phyloP scores from a whole-genome alignment of 2,329 filamentous ascomycete genomes.

The Epicoccum nigrum region DNA sequence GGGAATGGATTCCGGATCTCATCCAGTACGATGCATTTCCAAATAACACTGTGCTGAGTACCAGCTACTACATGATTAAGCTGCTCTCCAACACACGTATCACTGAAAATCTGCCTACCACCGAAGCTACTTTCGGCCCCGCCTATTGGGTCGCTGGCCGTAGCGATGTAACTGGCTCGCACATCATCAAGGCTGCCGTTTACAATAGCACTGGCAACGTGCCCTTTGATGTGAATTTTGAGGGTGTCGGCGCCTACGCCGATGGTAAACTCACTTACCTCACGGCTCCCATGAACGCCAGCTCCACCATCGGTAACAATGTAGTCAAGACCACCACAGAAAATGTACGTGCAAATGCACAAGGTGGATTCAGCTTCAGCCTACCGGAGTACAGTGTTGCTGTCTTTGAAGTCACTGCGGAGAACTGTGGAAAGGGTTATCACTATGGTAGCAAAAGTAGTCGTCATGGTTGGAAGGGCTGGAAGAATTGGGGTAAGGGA shows the following conservation, averaged over 20 bases:
- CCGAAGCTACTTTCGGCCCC: neutral
- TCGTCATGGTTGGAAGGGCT: neutral
- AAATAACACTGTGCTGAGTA: neutral
- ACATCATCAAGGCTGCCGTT: neutral
- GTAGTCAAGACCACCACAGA: neutral
- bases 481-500: neutral
- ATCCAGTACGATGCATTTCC: neutral
- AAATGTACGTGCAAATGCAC: neutral
- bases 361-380: neutral
- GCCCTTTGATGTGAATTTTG: neutral
- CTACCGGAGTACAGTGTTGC: neutral
- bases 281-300: neutral
- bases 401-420: conserved; percentile 2
- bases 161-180: conserved; percentile 1
- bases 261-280: neutral
- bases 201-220: conserved; percentile 1
- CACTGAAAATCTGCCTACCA: conserved; percentile 1
- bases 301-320: neutral
- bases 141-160: conserved; percentile 1
- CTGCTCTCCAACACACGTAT: neutral
- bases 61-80: neutral
- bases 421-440: neutral
- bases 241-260: neutral
- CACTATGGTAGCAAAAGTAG: conserved; percentile 1
- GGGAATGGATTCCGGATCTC: conserved; percentile 1